Conservation (phyloP, 2,329 filamentous ascomycete species). For the Ramularia endophylla region DNA sequence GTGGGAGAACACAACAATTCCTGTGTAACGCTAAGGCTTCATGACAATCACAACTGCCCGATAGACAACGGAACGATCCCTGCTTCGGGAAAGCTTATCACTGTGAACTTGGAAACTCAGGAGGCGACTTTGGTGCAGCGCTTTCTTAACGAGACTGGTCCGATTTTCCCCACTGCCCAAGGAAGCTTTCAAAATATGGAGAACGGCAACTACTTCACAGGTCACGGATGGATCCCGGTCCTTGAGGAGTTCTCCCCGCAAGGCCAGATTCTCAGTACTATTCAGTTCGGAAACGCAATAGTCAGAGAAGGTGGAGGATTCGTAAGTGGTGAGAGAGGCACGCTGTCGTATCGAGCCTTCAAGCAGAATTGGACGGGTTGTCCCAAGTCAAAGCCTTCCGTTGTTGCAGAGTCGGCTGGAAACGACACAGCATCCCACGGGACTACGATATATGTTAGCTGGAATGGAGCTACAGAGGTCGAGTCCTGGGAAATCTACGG, state of each 20-base stretch:
- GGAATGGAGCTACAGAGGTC: conserved; percentile 44
- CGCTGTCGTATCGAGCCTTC: conserved; percentile 17
- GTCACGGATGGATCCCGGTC: conserved; percentile 17
- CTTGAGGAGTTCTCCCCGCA: conserved; percentile 16
- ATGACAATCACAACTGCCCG: conserved; percentile 20
- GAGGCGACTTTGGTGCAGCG: conserved; percentile 7
- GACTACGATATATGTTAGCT: conserved; percentile 42
- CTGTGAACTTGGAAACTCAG: conserved; percentile 9
- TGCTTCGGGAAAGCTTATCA: conserved; percentile 16
- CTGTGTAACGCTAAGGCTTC: conserved; percentile 6
- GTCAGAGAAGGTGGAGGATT: conserved; percentile 2
- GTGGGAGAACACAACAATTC: conserved; percentile 1
- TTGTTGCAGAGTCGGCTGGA: conserved; percentile 7
- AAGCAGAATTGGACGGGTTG: conserved; percentile 19
- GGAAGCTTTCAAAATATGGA: conserved; percentile 12
- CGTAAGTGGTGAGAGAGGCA: conserved; percentile 4
- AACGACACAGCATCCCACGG: not conserved
- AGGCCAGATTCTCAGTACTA: conserved; percentile 9
- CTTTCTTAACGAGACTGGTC: conserved; percentile 11
- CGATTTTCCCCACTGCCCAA: conserved; percentile 17
- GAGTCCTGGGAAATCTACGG: conserved; percentile 35
- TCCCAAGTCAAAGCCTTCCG: conserved; percentile 10
- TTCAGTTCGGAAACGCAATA: conserved; percentile 18
- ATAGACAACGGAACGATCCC: conserved; percentile 15
- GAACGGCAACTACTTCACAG: conserved; percentile 15